phyloP scores from a whole-genome alignment of 2,329 filamentous ascomycete species.

The Aureobasidium sp. region DNA sequence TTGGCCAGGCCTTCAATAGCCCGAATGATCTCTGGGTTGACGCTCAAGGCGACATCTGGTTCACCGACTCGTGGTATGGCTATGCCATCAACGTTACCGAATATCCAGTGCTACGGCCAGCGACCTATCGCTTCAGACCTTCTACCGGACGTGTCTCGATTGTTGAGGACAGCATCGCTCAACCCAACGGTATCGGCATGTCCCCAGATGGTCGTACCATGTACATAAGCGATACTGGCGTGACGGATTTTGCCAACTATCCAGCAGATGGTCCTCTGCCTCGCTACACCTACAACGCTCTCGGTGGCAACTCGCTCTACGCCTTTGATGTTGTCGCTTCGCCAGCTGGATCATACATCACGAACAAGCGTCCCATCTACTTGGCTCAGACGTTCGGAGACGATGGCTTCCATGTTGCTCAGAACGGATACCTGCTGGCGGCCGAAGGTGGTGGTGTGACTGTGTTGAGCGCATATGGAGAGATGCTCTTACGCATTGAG shows the following conservation, averaged over 20 bases:
- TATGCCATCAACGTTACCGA: conserved; percentile 17
- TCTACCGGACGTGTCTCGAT: conserved; percentile 33
- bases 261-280: conserved; percentile 8
- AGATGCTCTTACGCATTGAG: conserved; percentile 19
- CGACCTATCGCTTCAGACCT: conserved; percentile 36
- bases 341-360: conserved; percentile 17
- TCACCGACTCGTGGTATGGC: conserved; percentile 35
- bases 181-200: conserved; percentile 41
- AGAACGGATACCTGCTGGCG: conserved; percentile 18
- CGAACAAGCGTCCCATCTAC: conserved; percentile 18
- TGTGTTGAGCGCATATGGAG: conserved; percentile 18
- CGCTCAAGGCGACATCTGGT: conserved; percentile 40
- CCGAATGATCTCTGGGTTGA: conserved; percentile 36
- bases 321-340: conserved; percentile 18
- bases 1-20: conserved; percentile 38
- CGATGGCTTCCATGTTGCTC: conserved; percentile 19
- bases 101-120: conserved; percentile 21
- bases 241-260: conserved; percentile 13
- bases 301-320: conserved; percentile 17
- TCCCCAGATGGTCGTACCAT: conserved; percentile 36
- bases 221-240: conserved; percentile 38
- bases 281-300: conserved; percentile 14
- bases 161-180: conserved; percentile 34
- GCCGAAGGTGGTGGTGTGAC: conserved; percentile 19
- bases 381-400: conserved; percentile 16